phyloP scores from a whole-genome alignment of 2,329 filamentous ascomycete species.

The Curvularia spicifera region DNA sequence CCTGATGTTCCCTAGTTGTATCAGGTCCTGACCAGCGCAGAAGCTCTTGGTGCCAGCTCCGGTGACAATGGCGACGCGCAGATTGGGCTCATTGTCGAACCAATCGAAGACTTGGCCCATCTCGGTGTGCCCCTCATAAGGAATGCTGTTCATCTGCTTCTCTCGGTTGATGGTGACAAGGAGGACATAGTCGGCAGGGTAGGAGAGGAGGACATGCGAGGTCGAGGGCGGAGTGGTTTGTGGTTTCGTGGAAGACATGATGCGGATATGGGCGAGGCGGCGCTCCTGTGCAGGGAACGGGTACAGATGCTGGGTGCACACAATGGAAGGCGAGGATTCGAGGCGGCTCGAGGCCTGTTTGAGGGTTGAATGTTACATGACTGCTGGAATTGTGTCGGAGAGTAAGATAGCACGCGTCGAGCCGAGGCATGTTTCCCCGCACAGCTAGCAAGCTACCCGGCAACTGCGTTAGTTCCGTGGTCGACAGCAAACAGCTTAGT shows the following conservation, averaged over 20 bases:
- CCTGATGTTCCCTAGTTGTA: constrained; percentile 51
- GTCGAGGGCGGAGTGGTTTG: constrained; percentile 41
- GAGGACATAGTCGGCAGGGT: constrained; percentile 57
- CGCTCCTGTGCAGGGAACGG: no score
- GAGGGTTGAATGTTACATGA: constrained; percentile 13
- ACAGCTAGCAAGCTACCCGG: constrained; percentile 2
- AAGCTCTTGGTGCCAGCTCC: constrained; percentile 62
- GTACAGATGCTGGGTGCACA: no score
- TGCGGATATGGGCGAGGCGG: background rate
- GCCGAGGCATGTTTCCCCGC: constrained; percentile 17
- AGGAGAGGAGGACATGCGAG: constrained; percentile 51
- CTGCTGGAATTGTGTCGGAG: background rate
- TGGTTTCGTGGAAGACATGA: constrained; percentile 38
- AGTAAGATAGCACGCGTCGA: constrained; percentile 1
- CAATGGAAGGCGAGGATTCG: no score
- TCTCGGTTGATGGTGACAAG: constrained; percentile 62
- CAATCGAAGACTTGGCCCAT: constrained; percentile 59
- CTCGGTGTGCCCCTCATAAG: constrained; percentile 55
- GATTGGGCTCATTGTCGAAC: constrained; percentile 60
- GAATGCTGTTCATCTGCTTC: constrained; percentile 55
- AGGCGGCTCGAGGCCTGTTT: background rate
- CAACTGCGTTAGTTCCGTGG: background rate
- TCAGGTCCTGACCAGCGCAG: constrained; percentile 63
- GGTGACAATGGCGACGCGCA: constrained; percentile 57
- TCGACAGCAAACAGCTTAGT: background rate